Conservation (phyloP, 2,329 filamentous ascomycete species). For the Claviceps spartinae region DNA sequence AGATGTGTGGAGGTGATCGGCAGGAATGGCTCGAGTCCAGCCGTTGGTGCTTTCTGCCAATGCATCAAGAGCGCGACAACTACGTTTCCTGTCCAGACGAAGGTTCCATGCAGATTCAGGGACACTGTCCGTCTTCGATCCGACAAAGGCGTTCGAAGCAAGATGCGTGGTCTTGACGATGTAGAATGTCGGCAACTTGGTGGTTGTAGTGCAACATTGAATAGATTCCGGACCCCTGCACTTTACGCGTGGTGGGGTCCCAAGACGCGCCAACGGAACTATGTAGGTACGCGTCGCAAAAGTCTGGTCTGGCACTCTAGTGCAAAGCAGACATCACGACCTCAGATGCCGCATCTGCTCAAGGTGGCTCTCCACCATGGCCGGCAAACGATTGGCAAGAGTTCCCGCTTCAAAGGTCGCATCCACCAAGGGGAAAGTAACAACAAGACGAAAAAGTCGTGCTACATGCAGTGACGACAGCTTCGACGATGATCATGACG, state of each 20-base stretch:
- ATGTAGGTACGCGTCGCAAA: not conserved
- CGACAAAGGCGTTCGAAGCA: no score
- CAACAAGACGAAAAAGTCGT: not conserved
- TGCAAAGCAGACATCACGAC: not conserved
- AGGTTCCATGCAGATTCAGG: no score
- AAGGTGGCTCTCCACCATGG: not conserved
- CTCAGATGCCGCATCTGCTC: not conserved
- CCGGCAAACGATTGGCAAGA: conserved; percentile 1
- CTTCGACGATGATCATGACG: not conserved
- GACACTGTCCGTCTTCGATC: no score
- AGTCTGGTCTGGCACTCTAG: not conserved
- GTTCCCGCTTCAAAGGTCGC: not conserved
- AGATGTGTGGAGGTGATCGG: no score
- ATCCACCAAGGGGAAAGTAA: not conserved
- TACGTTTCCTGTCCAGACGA: no score
- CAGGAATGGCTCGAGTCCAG: not conserved
- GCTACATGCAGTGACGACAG: not conserved
- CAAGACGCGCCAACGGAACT: conserved; percentile 1
- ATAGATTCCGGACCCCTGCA: not conserved
- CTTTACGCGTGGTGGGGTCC: conserved; percentile 1
- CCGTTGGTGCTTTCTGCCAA: no score
- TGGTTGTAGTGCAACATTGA: not conserved
- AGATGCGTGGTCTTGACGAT: no score
- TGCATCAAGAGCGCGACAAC: no score
- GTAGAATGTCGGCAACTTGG: no score